Base-by-base conservation (phyloP, 2,329 filamentous ascomycete species). In the Colletotrichum tofieldiae region DNA sequence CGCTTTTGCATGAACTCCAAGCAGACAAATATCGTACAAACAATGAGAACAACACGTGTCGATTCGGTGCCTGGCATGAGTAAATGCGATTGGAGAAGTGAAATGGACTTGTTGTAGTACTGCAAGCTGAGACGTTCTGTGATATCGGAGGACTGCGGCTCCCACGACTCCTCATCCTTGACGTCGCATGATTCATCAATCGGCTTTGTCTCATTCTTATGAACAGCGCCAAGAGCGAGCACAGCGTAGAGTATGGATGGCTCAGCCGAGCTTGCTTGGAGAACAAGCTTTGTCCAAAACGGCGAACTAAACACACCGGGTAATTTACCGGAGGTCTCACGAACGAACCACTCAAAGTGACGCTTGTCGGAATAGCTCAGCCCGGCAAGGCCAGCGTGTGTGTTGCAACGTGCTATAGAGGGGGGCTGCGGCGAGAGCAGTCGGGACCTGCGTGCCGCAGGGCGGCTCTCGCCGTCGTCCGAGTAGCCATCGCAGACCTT, bases 301-400 rank as follows among this genome's bases (percentile, higher is more conserved):
- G 72, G 68, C 32, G 80, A 82, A 29, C 68, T 73, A 64, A 83
- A 85, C 1, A 77, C 77, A 0, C 82, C 82, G 0, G 79, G 80
- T 0, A 86, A 71, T 64, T 84, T 84, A 4, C 76, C 73, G 0
- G 76, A 76, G 5, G 81, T 85, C 26, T 81, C 81, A 43, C 76
- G 76, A 20, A 79, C 79, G 77, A 88, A 88, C 81, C 84, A 87
- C 18, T 84, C 81, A 20, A 86, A 80, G 65, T 77, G 56, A 83
- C 78, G 9, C 69, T 60, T 67, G 12, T 66, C 55, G 8, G 54
- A 23, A 9, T n/a, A n/a, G 5, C 32, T 35, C 0, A 66, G 45
- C 18, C 35, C 49, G 29, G 45, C 35, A 11, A 59, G 43, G 29
- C 63, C 56, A 29, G 51, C 26, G 8, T 64, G 71, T 5, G 39